These are phyloP conservation scores for Aspergillus felis DNA, from an alignment of 2,329 filamentous ascomycete species.

Conservation along the genomic window DNA sequence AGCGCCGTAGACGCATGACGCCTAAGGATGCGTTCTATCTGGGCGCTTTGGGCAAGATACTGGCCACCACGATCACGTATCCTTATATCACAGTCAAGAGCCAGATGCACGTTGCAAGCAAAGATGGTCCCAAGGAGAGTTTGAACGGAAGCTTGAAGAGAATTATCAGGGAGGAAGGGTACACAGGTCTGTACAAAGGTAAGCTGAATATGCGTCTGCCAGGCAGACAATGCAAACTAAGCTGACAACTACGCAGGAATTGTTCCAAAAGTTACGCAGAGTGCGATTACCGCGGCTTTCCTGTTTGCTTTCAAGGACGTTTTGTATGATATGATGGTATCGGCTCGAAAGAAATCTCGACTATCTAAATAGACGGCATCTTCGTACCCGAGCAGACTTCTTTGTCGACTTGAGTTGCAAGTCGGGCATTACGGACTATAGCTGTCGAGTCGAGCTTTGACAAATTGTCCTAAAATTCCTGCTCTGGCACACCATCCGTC, in stretches of 20 bases:
- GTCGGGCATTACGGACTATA: not conserved
- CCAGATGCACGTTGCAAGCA: slow-evolving; percentile 86
- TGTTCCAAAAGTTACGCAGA: slow-evolving; percentile 93
- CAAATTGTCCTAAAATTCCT: not conserved
- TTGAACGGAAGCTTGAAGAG: slow-evolving; percentile 73
- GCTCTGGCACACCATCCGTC: not conserved
- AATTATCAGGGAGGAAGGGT: slow-evolving; percentile 87
- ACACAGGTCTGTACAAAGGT: slow-evolving; percentile 88
- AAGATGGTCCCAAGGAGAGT: slow-evolving; percentile 71
- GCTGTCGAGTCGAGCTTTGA: not conserved
- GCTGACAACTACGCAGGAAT: slow-evolving; percentile 60
- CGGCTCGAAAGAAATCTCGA: slow-evolving; percentile 28
- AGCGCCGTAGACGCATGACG: slow-evolving; percentile 72
- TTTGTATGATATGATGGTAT: slow-evolving; percentile 64
- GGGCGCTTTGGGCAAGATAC: slow-evolving; percentile 87
- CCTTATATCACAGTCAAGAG: slow-evolving; percentile 99
- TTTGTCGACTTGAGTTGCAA: not conserved
- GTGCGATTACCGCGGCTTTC: slow-evolving; percentile 91
- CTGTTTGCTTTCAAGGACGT: slow-evolving; percentile 98
- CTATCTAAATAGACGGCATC: slow-evolving; percentile 26
- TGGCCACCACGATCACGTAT: slow-evolving; percentile 91
- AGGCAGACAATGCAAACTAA: not conserved
- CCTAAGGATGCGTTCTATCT: slow-evolving; percentile 85
- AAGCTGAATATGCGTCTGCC: slow-evolving; percentile 30
- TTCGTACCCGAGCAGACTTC: not conserved